These are phyloP conservation scores for Articulospora tetracladia DNA, from an alignment of 495 filamentous ascomycete species.

Conservation along the genomic window DNA sequence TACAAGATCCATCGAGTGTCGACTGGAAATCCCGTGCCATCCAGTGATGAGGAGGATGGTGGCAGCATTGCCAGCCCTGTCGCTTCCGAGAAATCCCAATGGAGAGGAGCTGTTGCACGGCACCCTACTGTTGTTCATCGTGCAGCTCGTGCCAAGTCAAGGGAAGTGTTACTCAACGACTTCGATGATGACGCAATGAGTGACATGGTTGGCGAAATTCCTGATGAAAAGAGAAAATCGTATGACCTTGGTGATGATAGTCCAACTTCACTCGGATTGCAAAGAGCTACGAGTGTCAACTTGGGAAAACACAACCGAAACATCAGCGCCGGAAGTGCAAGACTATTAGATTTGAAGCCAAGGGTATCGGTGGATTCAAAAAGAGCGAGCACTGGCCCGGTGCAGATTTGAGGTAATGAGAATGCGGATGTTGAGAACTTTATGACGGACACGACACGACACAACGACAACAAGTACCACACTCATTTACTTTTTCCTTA, in stretches of 20 bases:
- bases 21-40: slow-evolving; percentile 21
- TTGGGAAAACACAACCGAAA: slow-evolving; percentile 62
- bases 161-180: slow-evolving; percentile 24
- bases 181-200: slow-evolving; percentile 38
- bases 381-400: slow-evolving; percentile 27
- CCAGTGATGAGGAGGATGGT: slow-evolving; percentile 29
- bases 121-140: slow-evolving; percentile 49
- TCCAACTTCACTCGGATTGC: slow-evolving; percentile 45
- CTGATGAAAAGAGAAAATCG: slow-evolving; percentile 20
- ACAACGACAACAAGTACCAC: slow-evolving; percentile 23
- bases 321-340: slow-evolving; percentile 71
- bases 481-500: slow-evolving; percentile 25
- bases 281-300: slow-evolving; percentile 63
- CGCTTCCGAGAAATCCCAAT: slow-evolving; percentile 21
- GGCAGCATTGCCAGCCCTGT: slow-evolving; percentile 19
- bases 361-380: slow-evolving; percentile 31
- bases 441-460: slow-evolving; percentile 13
- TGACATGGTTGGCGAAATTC: slow-evolving; percentile 30
- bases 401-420: slow-evolving; percentile 23
- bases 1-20: slow-evolving; percentile 17
- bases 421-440: not conserved
- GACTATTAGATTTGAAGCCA: slow-evolving; percentile 57
- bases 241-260: slow-evolving; percentile 35
- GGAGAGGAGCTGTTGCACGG: slow-evolving; percentile 43
- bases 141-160: slow-evolving; percentile 50